Evolutionary conservation across 139 green algal species (phyloP).

Genomic region (Ulvella scutata): DNA sequence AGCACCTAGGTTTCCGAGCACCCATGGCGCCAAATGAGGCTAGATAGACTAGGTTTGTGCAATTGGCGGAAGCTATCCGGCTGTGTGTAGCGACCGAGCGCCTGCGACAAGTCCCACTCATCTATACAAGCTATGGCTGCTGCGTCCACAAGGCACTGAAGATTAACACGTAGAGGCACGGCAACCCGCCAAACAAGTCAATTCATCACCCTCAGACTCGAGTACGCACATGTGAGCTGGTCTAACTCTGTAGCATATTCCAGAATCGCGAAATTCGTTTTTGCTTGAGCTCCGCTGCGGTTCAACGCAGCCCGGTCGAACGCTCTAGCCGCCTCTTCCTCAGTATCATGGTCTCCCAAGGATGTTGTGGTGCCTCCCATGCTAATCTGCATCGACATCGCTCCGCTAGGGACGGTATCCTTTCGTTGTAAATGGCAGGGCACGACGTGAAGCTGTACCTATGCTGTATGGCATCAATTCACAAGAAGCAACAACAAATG

Average conservation of each 20-base stretch:
- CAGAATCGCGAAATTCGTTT: constrained; percentile 19
- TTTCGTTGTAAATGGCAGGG: too few species aligned
- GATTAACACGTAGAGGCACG: too few species aligned
- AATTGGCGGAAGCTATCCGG: too few species aligned
- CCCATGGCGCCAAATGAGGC: too few species aligned
- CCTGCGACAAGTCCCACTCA: too few species aligned
- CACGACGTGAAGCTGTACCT: background rate
- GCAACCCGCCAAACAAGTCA: background rate
- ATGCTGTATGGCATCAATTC: background rate
- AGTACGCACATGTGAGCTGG: constrained; percentile 12
- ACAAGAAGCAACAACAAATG: background rate
- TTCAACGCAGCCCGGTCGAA: constrained; percentile 32
- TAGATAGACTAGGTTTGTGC: too few species aligned
- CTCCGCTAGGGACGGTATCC: too few species aligned
- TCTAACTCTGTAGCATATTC: constrained; percentile 22
- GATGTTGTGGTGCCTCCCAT: constrained; percentile 17
- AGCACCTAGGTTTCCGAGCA: too few species aligned
- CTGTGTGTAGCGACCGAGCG: too few species aligned
- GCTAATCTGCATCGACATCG: constrained; percentile 18
- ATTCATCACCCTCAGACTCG: too few species aligned
- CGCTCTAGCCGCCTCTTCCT: constrained; percentile 23
- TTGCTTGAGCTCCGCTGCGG: constrained; percentile 13
- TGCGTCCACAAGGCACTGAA: too few species aligned
- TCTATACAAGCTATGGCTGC: too few species aligned
- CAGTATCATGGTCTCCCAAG: constrained; percentile 29